These are phyloP conservation scores for Handroanthus guayacan DNA, from an alignment of 257 asterid species.

Conservation along the genomic window DNA sequence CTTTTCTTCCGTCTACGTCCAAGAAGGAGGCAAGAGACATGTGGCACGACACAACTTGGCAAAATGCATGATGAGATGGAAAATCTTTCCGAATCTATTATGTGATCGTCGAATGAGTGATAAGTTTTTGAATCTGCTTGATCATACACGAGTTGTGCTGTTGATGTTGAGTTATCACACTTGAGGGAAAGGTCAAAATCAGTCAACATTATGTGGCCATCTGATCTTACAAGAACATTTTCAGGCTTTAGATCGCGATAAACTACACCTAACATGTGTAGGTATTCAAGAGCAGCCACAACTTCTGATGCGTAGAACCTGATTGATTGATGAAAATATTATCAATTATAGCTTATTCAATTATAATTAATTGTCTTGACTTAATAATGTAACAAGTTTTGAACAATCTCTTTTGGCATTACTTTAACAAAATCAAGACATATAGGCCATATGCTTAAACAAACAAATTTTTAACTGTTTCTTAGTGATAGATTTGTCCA, in stretches of 20 bases:
- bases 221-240: conserved; percentile 67
- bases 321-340: not conserved
- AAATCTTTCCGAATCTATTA: conserved; percentile 17
- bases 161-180: conserved; percentile 49
- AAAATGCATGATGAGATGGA: conserved; percentile 54
- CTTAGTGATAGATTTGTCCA: not conserved
- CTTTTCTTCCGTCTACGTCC: conserved; percentile 16
- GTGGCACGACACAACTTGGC: conserved; percentile 55
- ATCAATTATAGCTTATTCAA: conserved; percentile 26
- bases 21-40: conserved; percentile 37
- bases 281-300: conserved; percentile 78
- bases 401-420: conserved; percentile 13
- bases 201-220: conserved; percentile 83
- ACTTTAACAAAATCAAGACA: conserved; percentile 25
- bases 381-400: conserved; percentile 13
- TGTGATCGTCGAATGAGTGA: not conserved
- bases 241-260: conserved; percentile 85
- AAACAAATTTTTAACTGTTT: not conserved
- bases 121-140: conserved; percentile 11
- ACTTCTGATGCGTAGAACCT: conserved; percentile 87
- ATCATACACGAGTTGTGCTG: conserved; percentile 55
- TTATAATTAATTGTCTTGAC: not conserved
- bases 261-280: conserved; percentile 77
- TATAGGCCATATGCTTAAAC: conserved; percentile 21
- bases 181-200: conserved; percentile 79